phyloP scores from a whole-genome alignment of 352 stramenopile genomes.

The Phytophthora multivora region DNA sequence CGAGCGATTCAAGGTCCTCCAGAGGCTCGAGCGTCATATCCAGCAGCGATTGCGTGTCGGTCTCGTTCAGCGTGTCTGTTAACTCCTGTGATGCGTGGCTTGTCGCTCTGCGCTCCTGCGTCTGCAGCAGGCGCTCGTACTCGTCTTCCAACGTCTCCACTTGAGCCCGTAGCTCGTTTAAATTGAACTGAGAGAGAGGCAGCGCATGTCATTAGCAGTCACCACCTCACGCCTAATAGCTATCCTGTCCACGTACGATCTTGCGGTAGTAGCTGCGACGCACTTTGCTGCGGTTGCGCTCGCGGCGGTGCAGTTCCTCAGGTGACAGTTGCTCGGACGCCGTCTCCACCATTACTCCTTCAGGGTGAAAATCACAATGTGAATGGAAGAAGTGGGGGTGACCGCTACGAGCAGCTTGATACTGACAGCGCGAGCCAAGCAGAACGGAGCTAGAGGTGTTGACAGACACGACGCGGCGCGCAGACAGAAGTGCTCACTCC shows the following conservation, averaged over 20 bases:
- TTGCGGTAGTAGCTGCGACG: slow-evolving; percentile 62
- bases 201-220: too few species aligned
- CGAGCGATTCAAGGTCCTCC: slow-evolving; percentile 26
- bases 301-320: slow-evolving; percentile 45
- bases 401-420: too few species aligned
- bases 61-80: slow-evolving; percentile 15
- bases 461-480: not conserved
- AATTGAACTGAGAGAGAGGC: slow-evolving; percentile 37
- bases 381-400: not conserved
- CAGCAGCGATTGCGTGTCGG: slow-evolving; percentile 27
- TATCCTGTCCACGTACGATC: slow-evolving; percentile 34
- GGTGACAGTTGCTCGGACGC: slow-evolving; percentile 28
- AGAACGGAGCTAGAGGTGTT: not conserved
- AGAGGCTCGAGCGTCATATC: slow-evolving; percentile 28
- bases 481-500: not conserved
- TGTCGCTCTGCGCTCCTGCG: slow-evolving; percentile 27
- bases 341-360: slow-evolving; percentile 12
- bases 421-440: too few species aligned
- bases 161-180: slow-evolving; percentile 50
- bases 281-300: slow-evolving; percentile 61
- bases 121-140: slow-evolving; percentile 45
- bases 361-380: slow-evolving; percentile 2
- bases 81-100: slow-evolving; percentile 18
- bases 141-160: slow-evolving; percentile 49
- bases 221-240: too few species aligned